Base-by-base conservation (phyloP, 2,329 filamentous ascomycete species). In the Orbilia blumenaviensis region DNA sequence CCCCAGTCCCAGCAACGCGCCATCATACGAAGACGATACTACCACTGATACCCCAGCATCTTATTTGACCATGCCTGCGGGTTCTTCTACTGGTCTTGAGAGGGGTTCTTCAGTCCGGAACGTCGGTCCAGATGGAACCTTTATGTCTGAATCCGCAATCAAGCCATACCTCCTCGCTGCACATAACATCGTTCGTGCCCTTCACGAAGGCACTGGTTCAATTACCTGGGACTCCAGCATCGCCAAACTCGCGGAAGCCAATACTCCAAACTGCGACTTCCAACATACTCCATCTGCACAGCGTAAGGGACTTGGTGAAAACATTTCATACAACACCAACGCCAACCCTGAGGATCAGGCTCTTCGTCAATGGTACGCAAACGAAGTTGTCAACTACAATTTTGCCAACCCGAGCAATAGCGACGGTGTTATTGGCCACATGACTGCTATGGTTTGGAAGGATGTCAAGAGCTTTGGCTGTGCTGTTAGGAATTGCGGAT, bases 401-500 rank as follows among this genome's bases (percentile, higher is more conserved):
- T 76, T 76, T 21, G 18, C 44, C 25, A 54, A 76, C 25, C 64
- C 64, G 3, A 58, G 18, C 29, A 27, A 48, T 14, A 67, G 48
- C 34, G 54, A 36, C n/a, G 63, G 56, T 18, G 64, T 63, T 34
- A 76, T 63, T 6, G 72, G 72, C 23, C 72, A 76, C 25, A 76
- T 76, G 72, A 76, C 72, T 9, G 72, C 72, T 5, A 76, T 76
- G 64, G 72, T 76, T 0, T 76, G 72, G 72, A 69, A 76, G 25
- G 50, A 50, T 29, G 72, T 76, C 41, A 68, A 38, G 38, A 60
- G 29, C 14, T 60, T 76, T 21, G 72, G 72, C 8, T 76, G 72
- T 25, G 72, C 72, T 2, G 72, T 76, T 21, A 66, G 72, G 23
- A 69, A 69, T 41, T 76, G 72, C 32, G 64, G 58, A 21, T 25